These are phyloP conservation scores for Serendipita sp. DNA, from an alignment of 768 basidiomycete species.

Conservation along the genomic window DNA sequence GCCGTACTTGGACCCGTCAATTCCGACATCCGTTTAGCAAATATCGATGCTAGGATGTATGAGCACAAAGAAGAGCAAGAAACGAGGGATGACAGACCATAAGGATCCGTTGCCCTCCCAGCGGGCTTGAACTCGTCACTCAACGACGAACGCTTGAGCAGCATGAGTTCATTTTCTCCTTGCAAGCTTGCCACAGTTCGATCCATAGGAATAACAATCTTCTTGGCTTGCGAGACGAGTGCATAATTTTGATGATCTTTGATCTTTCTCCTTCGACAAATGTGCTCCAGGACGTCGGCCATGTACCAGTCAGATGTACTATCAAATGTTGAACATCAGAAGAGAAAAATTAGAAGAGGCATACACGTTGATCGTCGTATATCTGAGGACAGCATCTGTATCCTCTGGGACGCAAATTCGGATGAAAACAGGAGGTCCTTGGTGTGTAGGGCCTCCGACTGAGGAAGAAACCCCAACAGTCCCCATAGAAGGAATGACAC, in stretches of 20 bases:
- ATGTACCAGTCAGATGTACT: conserved; percentile 90
- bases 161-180: conserved; percentile 65
- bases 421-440: conserved; percentile 71
- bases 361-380: conserved; percentile 82
- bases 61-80: neutral
- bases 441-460: conserved; percentile 37
- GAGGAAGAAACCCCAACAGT: conserved; percentile 20
- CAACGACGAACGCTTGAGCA: conserved; percentile 61
- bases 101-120: conserved; percentile 74
- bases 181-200: conserved; percentile 91
- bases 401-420: conserved; percentile 67
- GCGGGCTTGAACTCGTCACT: conserved; percentile 43
- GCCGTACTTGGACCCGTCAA: conserved; percentile 26
- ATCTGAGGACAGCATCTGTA: conserved; percentile 60
- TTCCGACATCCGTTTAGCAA: conserved; percentile 66
- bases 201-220: conserved; percentile 76
- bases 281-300: conserved; percentile 82
- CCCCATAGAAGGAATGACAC: conserved; percentile 19
- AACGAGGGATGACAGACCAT: conserved; percentile 36
- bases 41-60: conserved; percentile 53
- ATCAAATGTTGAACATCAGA: neutral
- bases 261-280: conserved; percentile 54
- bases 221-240: conserved; percentile 42
- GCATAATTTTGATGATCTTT: conserved; percentile 66
- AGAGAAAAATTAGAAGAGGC: conserved; percentile 17